Base-by-base conservation (phyloP, 1,284 basidiomycete genomes). In the Leccinum angustisporum region DNA sequence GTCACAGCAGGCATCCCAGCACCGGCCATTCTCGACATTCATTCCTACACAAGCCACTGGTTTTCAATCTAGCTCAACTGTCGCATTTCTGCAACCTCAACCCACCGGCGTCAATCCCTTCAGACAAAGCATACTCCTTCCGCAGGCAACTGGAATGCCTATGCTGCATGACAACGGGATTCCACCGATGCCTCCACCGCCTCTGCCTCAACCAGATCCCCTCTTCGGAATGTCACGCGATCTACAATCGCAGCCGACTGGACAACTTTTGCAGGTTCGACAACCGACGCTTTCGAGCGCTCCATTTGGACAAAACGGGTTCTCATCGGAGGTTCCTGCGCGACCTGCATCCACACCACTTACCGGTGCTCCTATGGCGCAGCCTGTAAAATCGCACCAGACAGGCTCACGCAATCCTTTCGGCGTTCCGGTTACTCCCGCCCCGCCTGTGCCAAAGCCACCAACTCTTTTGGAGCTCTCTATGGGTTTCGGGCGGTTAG, bases 401-500 rank as follows among this genome's bases (percentile, higher is more conserved):
- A 99, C 97, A 1, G 96, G 97, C 18, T 94, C 93, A 3, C 89
- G 88, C 69, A 99, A 99, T 80, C 97, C 97, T 0, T 99, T 99
- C 70, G 95, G 95, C 7, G 85, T 88, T 27, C 84, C 91, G 2
- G 80, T 84, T 3, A 80, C 86, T 50, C 77, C 88, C n/a, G 77
- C 83, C 51, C 88, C 91, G 2, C 86, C 88, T 16, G 77, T 91
- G 18, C 87, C 91, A 3, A 91, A 89, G 73, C 81, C 82, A 18
- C 93, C 91, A 10, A 92, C 91, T 1, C 78, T 98, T 69, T 86
- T 92, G 75, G 91, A 97, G 70, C 76, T 98, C 8, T 84, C 89
- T 1, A 85, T 83, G 77, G 84, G 84, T 36, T 66, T 75, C 7
- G 73, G 71, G 46, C 67, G 60, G 55, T 50, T 61, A 62, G 67